phyloP scores from a whole-genome alignment of 805 yeast genomes.

The Candida pseudofarinosa region DNA sequence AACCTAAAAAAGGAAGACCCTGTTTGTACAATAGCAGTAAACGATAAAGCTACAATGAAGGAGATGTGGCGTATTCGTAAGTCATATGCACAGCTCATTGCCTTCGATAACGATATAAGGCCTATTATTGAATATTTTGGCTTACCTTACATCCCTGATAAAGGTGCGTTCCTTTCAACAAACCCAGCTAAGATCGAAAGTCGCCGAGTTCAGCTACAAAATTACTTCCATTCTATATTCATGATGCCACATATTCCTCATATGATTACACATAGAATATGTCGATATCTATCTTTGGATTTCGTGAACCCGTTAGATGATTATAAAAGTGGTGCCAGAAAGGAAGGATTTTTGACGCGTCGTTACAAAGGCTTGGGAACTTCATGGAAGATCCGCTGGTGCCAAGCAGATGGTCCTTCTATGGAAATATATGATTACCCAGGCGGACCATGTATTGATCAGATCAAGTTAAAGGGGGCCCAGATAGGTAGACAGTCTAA shows the following conservation, averaged over 20 bases:
- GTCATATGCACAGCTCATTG: slow-evolving; percentile 52
- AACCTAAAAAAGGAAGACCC: slow-evolving; percentile 51
- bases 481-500: slow-evolving; percentile 52
- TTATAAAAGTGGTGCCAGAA: slow-evolving; percentile 48
- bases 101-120: slow-evolving; percentile 59
- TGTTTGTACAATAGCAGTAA: slow-evolving; percentile 55
- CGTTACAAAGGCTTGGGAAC: slow-evolving; percentile 60
- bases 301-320: slow-evolving; percentile 58
- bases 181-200: slow-evolving; percentile 63
- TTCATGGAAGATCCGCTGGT: slow-evolving; percentile 68
- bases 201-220: slow-evolving; percentile 52
- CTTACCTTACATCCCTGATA: slow-evolving; percentile 65
- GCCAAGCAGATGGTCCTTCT: slow-evolving; percentile 57
- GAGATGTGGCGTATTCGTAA: slow-evolving; percentile 77
- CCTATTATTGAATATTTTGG: slow-evolving; percentile 48
- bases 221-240: slow-evolving; percentile 56
- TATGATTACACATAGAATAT: slow-evolving; percentile 47
- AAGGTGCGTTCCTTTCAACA: slow-evolving; percentile 49
- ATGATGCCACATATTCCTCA: slow-evolving; percentile 56
- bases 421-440: slow-evolving; percentile 56
- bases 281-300: slow-evolving; percentile 65
- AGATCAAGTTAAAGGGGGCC: slow-evolving; percentile 45
- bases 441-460: slow-evolving; percentile 52
- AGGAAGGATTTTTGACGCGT: slow-evolving; percentile 64
- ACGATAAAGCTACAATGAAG: slow-evolving; percentile 56